Evolutionary conservation across 2,329 filamentous ascomycete genomes (phyloP).

Genomic region (Epichloe coenophiala): DNA sequence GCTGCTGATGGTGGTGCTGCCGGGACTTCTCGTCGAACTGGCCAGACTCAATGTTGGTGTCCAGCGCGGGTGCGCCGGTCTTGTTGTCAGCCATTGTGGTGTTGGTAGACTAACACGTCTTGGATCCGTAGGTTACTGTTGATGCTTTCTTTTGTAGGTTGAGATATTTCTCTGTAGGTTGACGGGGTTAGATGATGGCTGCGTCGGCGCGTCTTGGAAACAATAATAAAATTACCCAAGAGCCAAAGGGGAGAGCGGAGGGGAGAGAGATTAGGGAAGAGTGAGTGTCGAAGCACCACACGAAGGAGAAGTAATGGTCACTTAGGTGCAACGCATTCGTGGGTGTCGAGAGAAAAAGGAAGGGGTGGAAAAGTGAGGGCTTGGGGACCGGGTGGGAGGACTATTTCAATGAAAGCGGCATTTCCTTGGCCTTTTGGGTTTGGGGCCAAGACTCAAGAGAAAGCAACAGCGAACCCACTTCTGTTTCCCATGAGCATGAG

Average conservation of each 20-base stretch:
- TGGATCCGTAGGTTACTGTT: background rate
- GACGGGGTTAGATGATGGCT: background rate
- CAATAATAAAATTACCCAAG: conserved; percentile 3
- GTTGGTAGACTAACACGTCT: background rate
- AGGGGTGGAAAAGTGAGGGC: conserved; percentile 14
- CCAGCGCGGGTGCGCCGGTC: conserved; percentile 40
- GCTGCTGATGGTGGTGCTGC: conserved; percentile 9
- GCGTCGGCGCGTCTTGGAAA: background rate
- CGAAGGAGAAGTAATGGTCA: conserved; percentile 29
- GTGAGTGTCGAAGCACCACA: conserved; percentile 31
- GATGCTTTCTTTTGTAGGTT: background rate
- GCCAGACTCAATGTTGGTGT: conserved; percentile 51
- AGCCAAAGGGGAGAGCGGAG: conserved; percentile 5
- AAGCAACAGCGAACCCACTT: conserved; percentile 7
- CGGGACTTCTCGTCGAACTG: conserved; percentile 51
- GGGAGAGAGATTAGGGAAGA: conserved; percentile 7
- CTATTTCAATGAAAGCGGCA: conserved; percentile 24
- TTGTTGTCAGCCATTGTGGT: conserved; percentile 41
- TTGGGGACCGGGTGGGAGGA: conserved; percentile 20
- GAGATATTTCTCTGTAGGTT: conserved; percentile 3
- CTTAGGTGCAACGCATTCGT: conserved; percentile 35
- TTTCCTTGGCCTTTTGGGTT: conserved; percentile 5
- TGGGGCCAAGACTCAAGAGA: background rate
- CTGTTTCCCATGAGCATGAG: conserved; percentile 3
- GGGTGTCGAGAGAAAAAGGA: conserved; percentile 27